Percentiles rank a stretch among this genome's conserved stretches.
These are phyloP conservation scores for Dothistroma septosporum DNA, from an alignment of 2,329 filamentous ascomycete species.

Conservation along the genomic window DNA sequence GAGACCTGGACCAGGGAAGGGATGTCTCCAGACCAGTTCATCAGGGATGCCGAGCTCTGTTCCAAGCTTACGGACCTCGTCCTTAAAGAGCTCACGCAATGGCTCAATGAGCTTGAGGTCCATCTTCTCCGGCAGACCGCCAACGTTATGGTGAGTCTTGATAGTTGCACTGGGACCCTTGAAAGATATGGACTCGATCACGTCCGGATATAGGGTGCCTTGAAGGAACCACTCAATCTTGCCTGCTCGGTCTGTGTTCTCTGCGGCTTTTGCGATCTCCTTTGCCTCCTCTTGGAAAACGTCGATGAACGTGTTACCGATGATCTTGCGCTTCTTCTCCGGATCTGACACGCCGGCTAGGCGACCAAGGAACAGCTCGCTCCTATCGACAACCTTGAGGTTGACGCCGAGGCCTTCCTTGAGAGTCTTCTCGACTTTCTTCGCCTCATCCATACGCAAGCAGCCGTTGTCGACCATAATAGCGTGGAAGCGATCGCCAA, in stretches of 20 bases:
- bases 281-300: slow-evolving; percentile 77
- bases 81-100: slow-evolving; percentile 75
- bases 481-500: slow-evolving; percentile 79
- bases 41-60: slow-evolving; percentile 66
- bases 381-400: slow-evolving; percentile 78
- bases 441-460: slow-evolving; percentile 80
- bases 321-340: slow-evolving; percentile 87
- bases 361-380: slow-evolving; percentile 69
- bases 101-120: slow-evolving; percentile 72
- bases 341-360: slow-evolving; percentile 72
- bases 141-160: slow-evolving; percentile 72
- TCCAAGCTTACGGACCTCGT: slow-evolving; percentile 70
- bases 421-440: slow-evolving; percentile 75
- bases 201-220: slow-evolving; percentile 75
- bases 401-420: slow-evolving; percentile 80
- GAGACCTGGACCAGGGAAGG: slow-evolving; percentile 72
- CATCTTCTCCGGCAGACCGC: slow-evolving; percentile 61
- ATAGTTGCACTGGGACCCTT: slow-evolving; percentile 68
- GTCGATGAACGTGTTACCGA: slow-evolving; percentile 75
- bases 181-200: slow-evolving; percentile 68
- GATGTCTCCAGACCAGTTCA: slow-evolving; percentile 73
- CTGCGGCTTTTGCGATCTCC: slow-evolving; percentile 67
- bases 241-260: slow-evolving; percentile 62
- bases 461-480: slow-evolving; percentile 82
- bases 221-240: slow-evolving; percentile 84